These are phyloP conservation scores for Nemania sp. DNA, from an alignment of 2,329 filamentous ascomycete species.

Conservation along the genomic window DNA sequence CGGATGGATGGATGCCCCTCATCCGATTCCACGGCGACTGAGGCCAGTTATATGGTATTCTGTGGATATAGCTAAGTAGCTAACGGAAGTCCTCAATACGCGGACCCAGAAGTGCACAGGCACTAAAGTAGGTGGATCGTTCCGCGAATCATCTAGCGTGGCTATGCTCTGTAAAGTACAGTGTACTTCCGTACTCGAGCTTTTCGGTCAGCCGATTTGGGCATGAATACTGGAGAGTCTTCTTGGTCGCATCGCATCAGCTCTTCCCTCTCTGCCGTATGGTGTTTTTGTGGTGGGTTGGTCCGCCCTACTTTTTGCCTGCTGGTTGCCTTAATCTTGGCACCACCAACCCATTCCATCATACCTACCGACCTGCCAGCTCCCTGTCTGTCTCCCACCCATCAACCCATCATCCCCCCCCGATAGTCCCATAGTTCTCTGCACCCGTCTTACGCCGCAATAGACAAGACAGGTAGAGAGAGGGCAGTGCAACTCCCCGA, in stretches of 20 bases:
- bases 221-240: not conserved
- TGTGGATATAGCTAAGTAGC: too few species aligned
- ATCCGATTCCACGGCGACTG: too few species aligned
- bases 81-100: not conserved
- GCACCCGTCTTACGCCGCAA: conserved; percentile 7
- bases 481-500: conserved; percentile 21
- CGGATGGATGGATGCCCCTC: too few species aligned
- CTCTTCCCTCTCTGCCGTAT: too few species aligned
- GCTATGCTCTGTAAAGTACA: not conserved
- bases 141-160: not conserved
- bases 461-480: not conserved
- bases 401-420: too few species aligned
- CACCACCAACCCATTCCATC: conserved; percentile 17
- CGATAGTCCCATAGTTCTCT: conserved; percentile 21
- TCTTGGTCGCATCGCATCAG: too few species aligned
- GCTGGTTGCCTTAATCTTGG: conserved; percentile 43
- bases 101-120: not conserved
- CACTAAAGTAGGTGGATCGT: not conserved
- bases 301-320: conserved; percentile 41
- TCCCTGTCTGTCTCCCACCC: not conserved
- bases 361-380: not conserved
- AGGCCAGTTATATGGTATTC: not conserved
- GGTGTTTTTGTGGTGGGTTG: not conserved
- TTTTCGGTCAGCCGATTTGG: not conserved
- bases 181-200: not conserved